Conservation (phyloP, 129 eudicot species). For the Solidago caesia region DNA sequence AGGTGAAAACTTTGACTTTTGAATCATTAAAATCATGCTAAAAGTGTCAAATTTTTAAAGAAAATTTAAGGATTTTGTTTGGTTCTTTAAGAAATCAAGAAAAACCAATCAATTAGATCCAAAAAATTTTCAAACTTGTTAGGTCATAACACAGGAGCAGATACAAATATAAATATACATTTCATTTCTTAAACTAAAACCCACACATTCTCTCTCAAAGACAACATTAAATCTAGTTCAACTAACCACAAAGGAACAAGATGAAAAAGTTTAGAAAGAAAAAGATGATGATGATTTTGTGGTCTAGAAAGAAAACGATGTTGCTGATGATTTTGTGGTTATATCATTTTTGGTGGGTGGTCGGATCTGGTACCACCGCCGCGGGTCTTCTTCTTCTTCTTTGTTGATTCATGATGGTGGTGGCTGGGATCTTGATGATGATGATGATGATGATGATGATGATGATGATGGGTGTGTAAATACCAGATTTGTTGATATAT, state of each 20-base stretch:
- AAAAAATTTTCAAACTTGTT: slow-evolving; percentile 1
- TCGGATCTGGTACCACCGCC: too few species aligned
- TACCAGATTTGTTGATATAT: too few species aligned
- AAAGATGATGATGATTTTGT: too few species aligned
- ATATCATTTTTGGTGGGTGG: too few species aligned
- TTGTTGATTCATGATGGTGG: too few species aligned
- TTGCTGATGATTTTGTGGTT: too few species aligned
- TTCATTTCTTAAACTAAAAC: slow-evolving; percentile 22
- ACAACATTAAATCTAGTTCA: slow-evolving; percentile 58
- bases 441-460: too few species aligned
- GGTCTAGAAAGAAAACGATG: too few species aligned
- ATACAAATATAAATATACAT: slow-evolving; percentile 22
- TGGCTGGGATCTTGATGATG: too few species aligned
- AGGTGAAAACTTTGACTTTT: slow-evolving; percentile 19
- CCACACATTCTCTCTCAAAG: slow-evolving; percentile 38
- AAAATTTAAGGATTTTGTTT: slow-evolving; percentile 21
- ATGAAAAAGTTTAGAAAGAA: not conserved
- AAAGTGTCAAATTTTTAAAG: not conserved
- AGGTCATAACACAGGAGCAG: slow-evolving; percentile 36
- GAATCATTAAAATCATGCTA: not conserved
- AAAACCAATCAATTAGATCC: slow-evolving; percentile 26
- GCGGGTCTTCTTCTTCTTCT: too few species aligned
- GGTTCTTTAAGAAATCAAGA: slow-evolving; percentile 6
- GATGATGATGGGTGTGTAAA: too few species aligned
- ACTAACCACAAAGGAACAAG: slow-evolving; percentile 39